Evolutionary conservation across 768 basidiomycete species (phyloP), one percentile per base, ranked within the genome.

Genomic region (Rhodosporidiobolus odoratus): DNA sequence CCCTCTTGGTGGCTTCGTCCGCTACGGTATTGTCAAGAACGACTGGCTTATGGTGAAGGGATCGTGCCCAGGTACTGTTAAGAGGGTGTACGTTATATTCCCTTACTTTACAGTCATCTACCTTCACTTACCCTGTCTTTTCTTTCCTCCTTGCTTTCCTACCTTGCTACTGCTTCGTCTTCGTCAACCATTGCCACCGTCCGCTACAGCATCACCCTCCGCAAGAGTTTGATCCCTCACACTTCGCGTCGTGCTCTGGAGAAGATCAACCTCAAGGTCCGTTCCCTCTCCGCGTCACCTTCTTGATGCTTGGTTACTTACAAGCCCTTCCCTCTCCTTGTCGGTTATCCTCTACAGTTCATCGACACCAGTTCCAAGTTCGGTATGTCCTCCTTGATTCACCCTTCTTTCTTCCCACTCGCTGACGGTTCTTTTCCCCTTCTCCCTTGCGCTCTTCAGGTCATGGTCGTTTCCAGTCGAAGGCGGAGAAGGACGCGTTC

Each of bases 21-120:
- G 96, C 80, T 98, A 98, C 81, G 94, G 95, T 86, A 86, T 96
- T 79, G 89, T 98, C 83, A 94, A 90, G 86, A 95, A 96, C 85
- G 96, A 98, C 77, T 99, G 88, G 85, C 82, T 99, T 78, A 87
- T 99, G 82, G 84, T 98, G 82, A 98, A 98, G 85, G 75, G 75
- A 73, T 92, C 88, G 62, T 85, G 93, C 75, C 91, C 92, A 69
- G 96, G 95, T 77, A 93, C 91, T 80, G 92, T 91, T 85, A 98
- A 98, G 86, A 91, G 96, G 83, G 88, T 98, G 9, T 50, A 25
- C 48, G 48, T 23, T 50, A 23, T 13, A 45, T 23, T 45, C 23
- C 43, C 43, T 45, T 45, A 13, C 43, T 23, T 23, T 45, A 12
- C 23, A 12, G 13, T 12, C 23, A 12, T 45, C 43, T 45, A 12